These are phyloP conservation scores for Plantago ovata DNA, from an alignment of 257 asterid species.

Conservation along the genomic window DNA sequence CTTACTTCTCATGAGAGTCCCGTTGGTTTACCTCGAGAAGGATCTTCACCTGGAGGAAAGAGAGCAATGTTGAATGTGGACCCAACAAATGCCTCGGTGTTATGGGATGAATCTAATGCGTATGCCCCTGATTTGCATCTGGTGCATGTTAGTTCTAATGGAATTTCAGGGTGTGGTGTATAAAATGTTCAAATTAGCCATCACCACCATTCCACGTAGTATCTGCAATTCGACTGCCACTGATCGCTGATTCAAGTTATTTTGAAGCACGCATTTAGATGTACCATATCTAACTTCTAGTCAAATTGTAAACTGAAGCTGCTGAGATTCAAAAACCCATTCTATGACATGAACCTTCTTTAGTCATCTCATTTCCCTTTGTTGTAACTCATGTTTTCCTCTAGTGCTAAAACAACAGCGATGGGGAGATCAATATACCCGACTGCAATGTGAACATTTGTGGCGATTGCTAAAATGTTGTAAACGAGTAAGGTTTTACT, in stretches of 20 bases:
- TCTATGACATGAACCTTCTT: not conserved
- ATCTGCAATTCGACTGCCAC: not conserved
- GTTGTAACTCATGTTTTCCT: not conserved
- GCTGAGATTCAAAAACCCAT: slow-evolving; percentile 10
- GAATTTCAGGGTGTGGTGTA: slow-evolving; percentile 30
- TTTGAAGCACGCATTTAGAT: not conserved
- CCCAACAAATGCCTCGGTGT: slow-evolving; percentile 36
- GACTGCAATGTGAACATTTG: no score
- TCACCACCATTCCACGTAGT: not conserved
- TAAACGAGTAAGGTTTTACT: no score
- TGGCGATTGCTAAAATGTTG: no score
- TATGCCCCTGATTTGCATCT: slow-evolving; percentile 31
- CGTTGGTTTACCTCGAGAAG: slow-evolving; percentile 47
- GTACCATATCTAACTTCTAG: not conserved
- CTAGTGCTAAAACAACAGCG: no score
- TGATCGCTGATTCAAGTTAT: not conserved
- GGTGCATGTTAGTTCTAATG: slow-evolving; percentile 30
- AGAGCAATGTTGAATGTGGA: slow-evolving; percentile 42
- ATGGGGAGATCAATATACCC: no score
- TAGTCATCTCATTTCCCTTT: not conserved
- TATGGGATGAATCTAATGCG: slow-evolving; percentile 50
- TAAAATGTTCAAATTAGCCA: slow-evolving; percentile 5
- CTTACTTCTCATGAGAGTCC: slow-evolving; percentile 75
- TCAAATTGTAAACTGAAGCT: slow-evolving; percentile 13
- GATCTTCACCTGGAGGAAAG: slow-evolving; percentile 49